Conservation (phyloP, 768 basidiomycete genomes). For the Rhodotorula toruloides region DNA sequence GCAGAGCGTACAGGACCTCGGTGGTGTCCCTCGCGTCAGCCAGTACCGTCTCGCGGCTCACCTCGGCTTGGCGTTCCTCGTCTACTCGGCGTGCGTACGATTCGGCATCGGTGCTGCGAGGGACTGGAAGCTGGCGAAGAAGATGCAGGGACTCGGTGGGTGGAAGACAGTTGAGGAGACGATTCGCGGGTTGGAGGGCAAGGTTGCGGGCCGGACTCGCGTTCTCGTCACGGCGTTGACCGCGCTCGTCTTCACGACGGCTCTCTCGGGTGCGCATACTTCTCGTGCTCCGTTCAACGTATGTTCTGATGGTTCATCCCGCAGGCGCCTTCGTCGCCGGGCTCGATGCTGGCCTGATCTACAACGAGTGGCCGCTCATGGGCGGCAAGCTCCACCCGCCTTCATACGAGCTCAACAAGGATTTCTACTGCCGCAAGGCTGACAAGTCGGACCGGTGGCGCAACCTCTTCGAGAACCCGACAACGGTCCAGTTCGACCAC, state of each 20-base stretch:
- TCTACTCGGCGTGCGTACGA: constrained; percentile 90
- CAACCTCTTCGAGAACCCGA: constrained; percentile 94
- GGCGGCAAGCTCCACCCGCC: constrained; percentile 65
- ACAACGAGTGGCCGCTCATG: constrained; percentile 98
- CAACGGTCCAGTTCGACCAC: constrained; percentile 95
- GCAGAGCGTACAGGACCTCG: constrained; percentile 68
- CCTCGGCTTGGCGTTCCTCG: constrained; percentile 77
- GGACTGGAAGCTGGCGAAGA: constrained; percentile 66
- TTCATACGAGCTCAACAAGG: constrained; percentile 69
- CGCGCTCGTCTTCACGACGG: constrained; percentile 80
- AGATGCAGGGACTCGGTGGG: constrained; percentile 27
- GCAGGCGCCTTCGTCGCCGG: constrained; percentile 96
- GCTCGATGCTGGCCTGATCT: constrained; percentile 89
- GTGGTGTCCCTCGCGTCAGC: constrained; percentile 85
- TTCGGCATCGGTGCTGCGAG: constrained; percentile 67
- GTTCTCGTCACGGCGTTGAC: constrained; percentile 60
- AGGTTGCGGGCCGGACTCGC: constrained; percentile 58
- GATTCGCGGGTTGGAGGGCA: constrained; percentile 55
- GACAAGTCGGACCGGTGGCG: constrained; percentile 78
- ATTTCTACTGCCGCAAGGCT: constrained; percentile 62
- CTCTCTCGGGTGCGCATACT: constrained; percentile 69
- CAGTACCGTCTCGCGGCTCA: constrained; percentile 96
- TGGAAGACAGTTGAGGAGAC: constrained; percentile 46
- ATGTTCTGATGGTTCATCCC: neutral
- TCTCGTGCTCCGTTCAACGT: neutral